Base-by-base conservation (phyloP, 345 rosid genomes). In the Melaleuca alternifolia region DNA sequence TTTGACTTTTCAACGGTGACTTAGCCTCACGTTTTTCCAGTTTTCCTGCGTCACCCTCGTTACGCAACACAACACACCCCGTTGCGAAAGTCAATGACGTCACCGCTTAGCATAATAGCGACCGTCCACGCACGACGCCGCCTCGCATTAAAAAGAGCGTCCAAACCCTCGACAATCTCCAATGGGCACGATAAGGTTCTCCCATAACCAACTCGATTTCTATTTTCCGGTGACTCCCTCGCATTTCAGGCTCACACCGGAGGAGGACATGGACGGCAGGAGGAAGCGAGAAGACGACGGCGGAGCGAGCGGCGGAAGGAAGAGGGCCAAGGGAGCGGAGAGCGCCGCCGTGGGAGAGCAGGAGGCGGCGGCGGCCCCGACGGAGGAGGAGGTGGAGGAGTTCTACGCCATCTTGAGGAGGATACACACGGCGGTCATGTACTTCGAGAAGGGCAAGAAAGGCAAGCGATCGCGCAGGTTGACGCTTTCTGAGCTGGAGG, bases 321-420 rank as follows among this genome's bases (percentile, higher is more conserved):
- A 71, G 48, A 16, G 46, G 11, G 24, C 23, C 24, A 65, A 65
- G 79, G 48, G 79, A 33, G 24, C 46, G 48, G 79, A 33, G 48
- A 71, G 79, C 20, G 6, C 48, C 3, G 79, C 76, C 56, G 26
- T 7, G 24, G 87, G 83, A 57, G 84, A 81, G 81, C 23, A 82
- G 54, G 57, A 41, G 28, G 11, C 6, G n/a, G n/a, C 20, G 61
- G 14, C 75, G 37, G 37, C 76, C 84, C 90, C 56, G 77, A 88
- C 86, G 71, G 92, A 91, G 26, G 90, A 76, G 8, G 92, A 91
- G 88, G 92, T 90, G 83, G 92, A 91, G 54, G 92, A 91, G 87
- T 91, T 91, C 86, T 91, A 84, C 54, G 90, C 89, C 26, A 91
- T 90, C 83, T 85, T 91, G 61, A 61, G 87, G 86, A 84, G 92